Evolutionary conservation across 768 basidiomycete species (phyloP), one percentile per base, ranked within the genome.

Genomic region (Boletus huronensis): DNA sequence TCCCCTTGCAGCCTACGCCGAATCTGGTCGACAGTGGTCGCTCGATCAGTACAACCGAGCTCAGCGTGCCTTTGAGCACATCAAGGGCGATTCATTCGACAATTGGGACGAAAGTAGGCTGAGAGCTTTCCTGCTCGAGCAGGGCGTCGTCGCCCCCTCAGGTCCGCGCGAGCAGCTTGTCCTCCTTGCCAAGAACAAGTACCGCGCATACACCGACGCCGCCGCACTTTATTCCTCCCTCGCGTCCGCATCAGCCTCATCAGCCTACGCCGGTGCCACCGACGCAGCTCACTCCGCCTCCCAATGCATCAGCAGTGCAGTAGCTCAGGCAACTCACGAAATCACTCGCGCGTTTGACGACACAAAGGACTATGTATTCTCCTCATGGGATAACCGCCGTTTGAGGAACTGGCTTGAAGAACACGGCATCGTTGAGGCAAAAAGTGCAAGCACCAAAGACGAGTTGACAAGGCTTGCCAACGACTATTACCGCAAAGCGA

Each of bases 321-420:
- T 72, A 14, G 74, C 82, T 0, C 79, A 82, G 55, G 82, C 84
- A 3, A 82, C 84, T 1, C 72, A 77, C 16, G 77, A 79, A 2
- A 81, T 75, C 10, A 70, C 68, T 8, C 73, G 75, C 23, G 73
- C 72, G 26, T 67, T 92, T 21, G 88, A 94, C 57, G 82, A 88
- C 54, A 70, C 84, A 29, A 90, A 85, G 67, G 94, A 98, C 68
- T 95, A 93, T 61, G 73, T 94, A 17, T 96, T 89, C 70, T 92
- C 89, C 0, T 82, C 88, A 0, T 97, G 96, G 96, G 85, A 88
- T 52, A 91, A 95, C 60, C 86, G 78, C 62, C 78, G 79, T 58
- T 71, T 98, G 44, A 77, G 87, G 47, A 70, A 64, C 0, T 97
- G 86, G 73, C 81, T 95, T 42, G 83, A 88, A 64, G 77, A 86